Evolutionary conservation across 805 yeast genomes (phyloP), one percentile per base, ranked within the genome.

Genomic region (Candida parachauliodes): DNA sequence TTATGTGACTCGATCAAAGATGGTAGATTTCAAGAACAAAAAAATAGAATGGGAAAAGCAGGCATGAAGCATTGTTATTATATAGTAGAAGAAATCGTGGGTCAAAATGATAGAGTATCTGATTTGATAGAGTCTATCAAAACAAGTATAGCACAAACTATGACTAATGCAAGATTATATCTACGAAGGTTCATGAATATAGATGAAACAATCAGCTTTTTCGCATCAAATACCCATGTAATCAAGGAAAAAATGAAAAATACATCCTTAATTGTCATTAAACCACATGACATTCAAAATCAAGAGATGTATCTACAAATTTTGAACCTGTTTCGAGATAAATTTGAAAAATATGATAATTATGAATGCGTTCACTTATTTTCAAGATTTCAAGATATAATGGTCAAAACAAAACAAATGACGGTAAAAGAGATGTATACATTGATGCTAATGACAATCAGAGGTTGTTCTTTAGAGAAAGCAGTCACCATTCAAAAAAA

Each of bases 1-100:
- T 71, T 93, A 50, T 83, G 83, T 0, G 53, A 69, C 23, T 85
- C 95, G 36, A 88, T 93, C 32, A 73, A 75, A 42, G 99, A 93
- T 59, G 96, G 96, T 2, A 64, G 99, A 34, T 88, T 83, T 51
- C 68, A 71, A 38, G 98, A 93, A 55, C 99, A 93, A 55, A 89
- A 91, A 53, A 62, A 72, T 12, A 71, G 99, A 37, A 65, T 93
- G 40, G 72, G 71, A 35, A 74, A 81, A 55, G 74, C 93, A 0
- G 88, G 85, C 0, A 63, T 89, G 51, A 63, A 65, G 14, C 73
- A 84, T 46, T 75, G 82, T 14, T 80, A 78, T 46, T 93, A 93
- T 50, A 54, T 93, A 3, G 76, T 93, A 11, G 99, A 93, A 55
- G 95, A 87, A 43, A 17, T 40, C 14, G 20, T 27, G 2, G 16